Evolutionary conservation across 2,329 filamentous ascomycete species (phyloP), one percentile per base, ranked within the genome.

Genomic region (Neopestalotiopsis rosae): DNA sequence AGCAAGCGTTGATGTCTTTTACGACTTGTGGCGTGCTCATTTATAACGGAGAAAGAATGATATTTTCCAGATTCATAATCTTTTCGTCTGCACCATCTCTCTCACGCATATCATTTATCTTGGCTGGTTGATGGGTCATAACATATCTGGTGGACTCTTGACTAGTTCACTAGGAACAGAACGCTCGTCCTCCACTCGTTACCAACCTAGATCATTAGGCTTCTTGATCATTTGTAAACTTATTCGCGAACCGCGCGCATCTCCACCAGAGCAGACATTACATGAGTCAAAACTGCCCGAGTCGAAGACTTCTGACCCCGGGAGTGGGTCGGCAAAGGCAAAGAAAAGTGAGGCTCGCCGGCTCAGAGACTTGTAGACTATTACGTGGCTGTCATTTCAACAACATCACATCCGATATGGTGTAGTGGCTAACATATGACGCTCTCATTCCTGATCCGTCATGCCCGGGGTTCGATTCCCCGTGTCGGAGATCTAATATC

Each of bases 391-490:
- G 9, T 24, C 13, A 7, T 30, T 24, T 59, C 28, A 34, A 59
- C 57, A 59, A 34, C 2, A n/a, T 52, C 45, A 52, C 12, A 59
- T 59, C 57, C 57, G 57, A 59, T 30, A 30, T 59, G 57, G 57
- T 59, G 57, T 59, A 59, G 57, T 30, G 57, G 57, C 30, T 59
- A 59, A 59, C 57, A 59, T 59, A 30, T 59, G 30, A 59, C 57
- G 57, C 57, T 59, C 57, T 59, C 57, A 59, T 30, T 66, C 24
- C 42, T 40, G 49, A 61, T 61, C 73, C 73, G 73, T 72, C 70
- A 72, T 74, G 74, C 74, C 71, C 73, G 73, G 73, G 74, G 74
- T 76, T 76, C 73, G 73, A 76, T 74, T 75, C 74, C 74, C 73
- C 73, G 74, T 70, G 71, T 74, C 73, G 73, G 73, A 75, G 72